Evolutionary conservation across 495 filamentous ascomycete genomes (phyloP), one percentile per base, ranked within the genome.

Genomic region (Platismatia glauca): DNA sequence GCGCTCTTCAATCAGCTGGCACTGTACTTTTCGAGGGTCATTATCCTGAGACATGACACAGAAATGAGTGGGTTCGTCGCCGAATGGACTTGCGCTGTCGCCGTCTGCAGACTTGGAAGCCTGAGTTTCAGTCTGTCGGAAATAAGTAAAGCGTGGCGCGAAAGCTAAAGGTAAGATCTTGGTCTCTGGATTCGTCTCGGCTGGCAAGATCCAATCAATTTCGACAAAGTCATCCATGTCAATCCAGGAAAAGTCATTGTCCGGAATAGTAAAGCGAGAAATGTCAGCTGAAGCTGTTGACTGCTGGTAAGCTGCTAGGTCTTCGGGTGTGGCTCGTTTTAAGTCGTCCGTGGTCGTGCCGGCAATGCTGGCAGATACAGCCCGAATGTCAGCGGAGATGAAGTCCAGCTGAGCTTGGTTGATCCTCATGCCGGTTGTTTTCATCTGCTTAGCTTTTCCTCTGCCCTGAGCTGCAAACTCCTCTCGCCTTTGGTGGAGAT

Each of bases 221-320:
- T 98, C 94, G 33, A 97, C 90, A 75, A 97, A 97, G 71, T 98
- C 94, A 74, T 98, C 94, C 91, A 97, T 97, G 71, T 98, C 94
- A 69, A 97, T 88, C 94, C 94, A 98, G 59, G 84, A 86, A 67
- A 89, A 83, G 71, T 98, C 94, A 43, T 92, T 90, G 70, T 98
- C 94, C 0, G 91, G 91, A 61, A 98, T 96, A 1, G 85, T 91
- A 71, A 97, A 97, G 35, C 88, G 84, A 22, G 92, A 95, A 52
- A 96, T 78, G 73, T 97, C 91, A 9, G 81, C 82, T 12, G 75
- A 71, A 5, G 76, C 66, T 34, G 75, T 70, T 29, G 79, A 77
- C 52, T 83, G 77, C 62, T 85, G 80, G 64, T 82, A 83, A 11
- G 78, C 74, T 2, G 82, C 85, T 37, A 84, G 75, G 68, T 79